Base-by-base conservation (phyloP, 2,329 filamentous ascomycete genomes). In the Spiromastix sp. region DNA sequence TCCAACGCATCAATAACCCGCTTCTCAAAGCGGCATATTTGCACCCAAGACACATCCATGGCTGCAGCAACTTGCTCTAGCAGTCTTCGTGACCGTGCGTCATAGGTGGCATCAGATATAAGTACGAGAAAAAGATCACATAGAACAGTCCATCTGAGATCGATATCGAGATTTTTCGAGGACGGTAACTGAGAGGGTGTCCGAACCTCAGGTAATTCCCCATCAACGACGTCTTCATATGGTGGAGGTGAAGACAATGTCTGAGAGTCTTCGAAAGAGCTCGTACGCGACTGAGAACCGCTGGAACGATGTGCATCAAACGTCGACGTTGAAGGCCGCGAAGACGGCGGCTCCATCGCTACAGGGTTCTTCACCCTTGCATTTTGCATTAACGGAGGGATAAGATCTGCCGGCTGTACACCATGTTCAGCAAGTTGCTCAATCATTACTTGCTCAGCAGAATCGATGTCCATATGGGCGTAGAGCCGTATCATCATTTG, bases 401-500 rank as follows among this genome's bases (percentile, higher is more conserved):
- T 87, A 39, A 98, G 67, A 56, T 98, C 91, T 29, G 69, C 67
- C 1, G 91, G 81, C 42, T 85, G 70, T 5, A 98, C 86, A 4
- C 89, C 91, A 60, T 98, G 91, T 39, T 91, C 83, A 9, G 84
- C 81, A 39, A 98, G 69, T 59, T 98, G 91, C 63, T 98, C 91
- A 47, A 98, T 95, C 91, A 98, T 98, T 57, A 98, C 70, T 65
- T 98, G 91, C 60, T 98, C 91, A 39, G 61, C 59, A 21, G 80
- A 68, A 51, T 79, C 86, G 50, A 98, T 93, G 41, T 98, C 91
- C 91, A 98, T 98, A 60, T 98, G 91, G 9, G 77, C 68, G 57
- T 96, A 98, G 9, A 98, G 59, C 16, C 89, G 77, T 41, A 95
- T 77, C 87, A 98, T 98, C 72, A 94, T 93, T 64, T 93, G 93